Conservation (phyloP, 805 yeast genomes). For the Wickerhamomyces strasburgensis region DNA sequence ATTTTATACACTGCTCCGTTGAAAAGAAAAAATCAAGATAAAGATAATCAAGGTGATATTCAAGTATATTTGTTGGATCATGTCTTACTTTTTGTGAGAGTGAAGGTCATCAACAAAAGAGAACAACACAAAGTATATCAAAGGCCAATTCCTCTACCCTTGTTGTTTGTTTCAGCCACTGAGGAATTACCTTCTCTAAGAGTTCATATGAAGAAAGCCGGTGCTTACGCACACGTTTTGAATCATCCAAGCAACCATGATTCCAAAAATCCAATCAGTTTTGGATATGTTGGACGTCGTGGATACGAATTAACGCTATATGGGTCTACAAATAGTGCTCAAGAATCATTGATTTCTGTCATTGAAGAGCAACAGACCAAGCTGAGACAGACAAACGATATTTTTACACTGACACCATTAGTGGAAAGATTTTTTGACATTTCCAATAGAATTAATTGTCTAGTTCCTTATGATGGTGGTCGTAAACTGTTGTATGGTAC, state of each 20-base stretch:
- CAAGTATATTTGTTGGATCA: constrained; percentile 88
- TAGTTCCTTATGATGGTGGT: constrained; percentile 92
- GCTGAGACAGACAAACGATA: constrained; percentile 66
- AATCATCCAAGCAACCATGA: constrained; percentile 20
- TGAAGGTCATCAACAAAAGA: constrained; percentile 80
- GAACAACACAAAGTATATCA: constrained; percentile 90
- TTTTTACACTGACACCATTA: constrained; percentile 71
- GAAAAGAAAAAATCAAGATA: constrained; percentile 70
- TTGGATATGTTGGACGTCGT: constrained; percentile 45
- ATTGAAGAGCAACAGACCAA: constrained; percentile 74
- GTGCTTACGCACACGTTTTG: constrained; percentile 26
- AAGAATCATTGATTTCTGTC: constrained; percentile 75
- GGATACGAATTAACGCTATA: constrained; percentile 40
- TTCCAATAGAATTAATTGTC: constrained; percentile 77
- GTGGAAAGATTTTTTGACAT: constrained; percentile 73
- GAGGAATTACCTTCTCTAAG: constrained; percentile 71
- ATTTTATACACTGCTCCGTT: constrained; percentile 75
- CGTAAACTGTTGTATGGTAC: constrained; percentile 87
- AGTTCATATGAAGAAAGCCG: constrained; percentile 32
- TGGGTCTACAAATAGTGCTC: constrained; percentile 46
- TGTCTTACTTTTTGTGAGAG: constrained; percentile 77
- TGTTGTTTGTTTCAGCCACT: constrained; percentile 66
- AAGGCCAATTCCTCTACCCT: constrained; percentile 78
- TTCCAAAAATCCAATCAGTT: constrained; percentile 39
- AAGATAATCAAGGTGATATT: constrained; percentile 68